A percentile compares a stretch with the other conserved stretches of the same genome.
phyloP scores from a whole-genome alignment of 805 yeast genomes.

The Wickerhamiella allomyrinae region DNA sequence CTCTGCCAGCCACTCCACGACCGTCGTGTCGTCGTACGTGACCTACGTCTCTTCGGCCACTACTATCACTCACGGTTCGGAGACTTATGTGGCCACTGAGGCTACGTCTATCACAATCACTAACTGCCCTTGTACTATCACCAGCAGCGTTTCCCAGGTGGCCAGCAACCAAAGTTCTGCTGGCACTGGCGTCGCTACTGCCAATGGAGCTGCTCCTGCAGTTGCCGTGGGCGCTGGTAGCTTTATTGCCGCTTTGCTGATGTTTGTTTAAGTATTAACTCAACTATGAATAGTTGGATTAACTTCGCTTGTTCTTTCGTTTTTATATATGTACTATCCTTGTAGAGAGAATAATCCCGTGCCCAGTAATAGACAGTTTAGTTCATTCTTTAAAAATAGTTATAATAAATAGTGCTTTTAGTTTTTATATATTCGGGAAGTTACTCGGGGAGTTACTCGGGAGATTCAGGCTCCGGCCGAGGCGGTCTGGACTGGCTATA shows the following conservation, averaged over 20 bases:
- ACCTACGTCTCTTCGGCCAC: slow-evolving; percentile 58
- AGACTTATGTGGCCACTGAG: slow-evolving; percentile 52
- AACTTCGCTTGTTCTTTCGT: neutral
- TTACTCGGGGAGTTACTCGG: too few relatives aligned
- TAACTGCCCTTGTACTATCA: slow-evolving; percentile 14
- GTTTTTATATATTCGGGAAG: too few relatives aligned
- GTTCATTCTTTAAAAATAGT: too few relatives aligned
- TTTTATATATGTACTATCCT: neutral
- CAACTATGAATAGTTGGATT: too few relatives aligned
- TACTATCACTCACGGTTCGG: slow-evolving; percentile 40
- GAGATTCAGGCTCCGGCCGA: too few relatives aligned
- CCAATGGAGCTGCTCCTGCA: neutral
- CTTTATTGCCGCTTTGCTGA: neutral
- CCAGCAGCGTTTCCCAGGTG: neutral
- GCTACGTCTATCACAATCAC: slow-evolving; percentile 68
- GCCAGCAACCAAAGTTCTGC: neutral
- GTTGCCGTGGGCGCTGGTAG: neutral
- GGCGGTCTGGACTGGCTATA: too few relatives aligned
- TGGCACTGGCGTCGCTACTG: neutral
- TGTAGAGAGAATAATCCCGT: too few relatives aligned
- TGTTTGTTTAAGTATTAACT: neutral
- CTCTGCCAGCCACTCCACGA: slow-evolving; percentile 1
- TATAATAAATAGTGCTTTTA: too few relatives aligned
- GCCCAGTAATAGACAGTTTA: too few relatives aligned
- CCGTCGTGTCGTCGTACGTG: slow-evolving; percentile 7